Evolutionary conservation across 345 rosid genomes (phyloP).

Genomic region (Salix udensis): DNA sequence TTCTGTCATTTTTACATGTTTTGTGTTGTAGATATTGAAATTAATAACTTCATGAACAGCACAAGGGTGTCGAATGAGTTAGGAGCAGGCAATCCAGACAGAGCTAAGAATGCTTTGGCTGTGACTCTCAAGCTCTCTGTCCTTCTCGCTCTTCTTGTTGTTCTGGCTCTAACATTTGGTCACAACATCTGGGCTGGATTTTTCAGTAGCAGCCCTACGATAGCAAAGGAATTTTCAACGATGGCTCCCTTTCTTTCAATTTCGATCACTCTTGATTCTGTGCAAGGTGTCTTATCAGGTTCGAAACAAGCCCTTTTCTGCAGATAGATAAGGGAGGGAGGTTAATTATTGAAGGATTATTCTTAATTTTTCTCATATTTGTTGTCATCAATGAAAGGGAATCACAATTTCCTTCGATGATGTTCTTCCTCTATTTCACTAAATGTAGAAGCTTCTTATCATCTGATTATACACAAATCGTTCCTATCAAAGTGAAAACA

Average conservation of each 20-base stretch:
- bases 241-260: conserved; percentile 51
- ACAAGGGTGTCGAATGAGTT: conserved; percentile 80
- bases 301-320: background rate
- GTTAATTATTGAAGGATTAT: background rate
- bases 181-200: conserved; percentile 59
- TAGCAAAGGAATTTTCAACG: conserved; percentile 42
- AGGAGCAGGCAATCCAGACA: conserved; percentile 47
- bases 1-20: background rate
- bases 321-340: background rate
- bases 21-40: background rate
- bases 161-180: conserved; percentile 43
- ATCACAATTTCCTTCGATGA: too few relatives aligned
- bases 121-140: conserved; percentile 27
- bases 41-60: conserved; percentile 26
- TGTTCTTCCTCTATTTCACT: too few relatives aligned
- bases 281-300: conserved; percentile 73
- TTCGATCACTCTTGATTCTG: conserved; percentile 52
- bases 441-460: too few relatives aligned
- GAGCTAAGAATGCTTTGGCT: conserved; percentile 14
- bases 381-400: too few relatives aligned
- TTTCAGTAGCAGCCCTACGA: conserved; percentile 43
- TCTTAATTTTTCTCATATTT: too few relatives aligned
- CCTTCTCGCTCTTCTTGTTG: conserved; percentile 44
- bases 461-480: too few relatives aligned
- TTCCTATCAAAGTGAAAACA: too few relatives aligned